Percentiles rank a stretch among this genome's conserved stretches.
Evolutionary conservation across 345 rosid species (phyloP).

Genomic region (Hypericum androsaemum): DNA sequence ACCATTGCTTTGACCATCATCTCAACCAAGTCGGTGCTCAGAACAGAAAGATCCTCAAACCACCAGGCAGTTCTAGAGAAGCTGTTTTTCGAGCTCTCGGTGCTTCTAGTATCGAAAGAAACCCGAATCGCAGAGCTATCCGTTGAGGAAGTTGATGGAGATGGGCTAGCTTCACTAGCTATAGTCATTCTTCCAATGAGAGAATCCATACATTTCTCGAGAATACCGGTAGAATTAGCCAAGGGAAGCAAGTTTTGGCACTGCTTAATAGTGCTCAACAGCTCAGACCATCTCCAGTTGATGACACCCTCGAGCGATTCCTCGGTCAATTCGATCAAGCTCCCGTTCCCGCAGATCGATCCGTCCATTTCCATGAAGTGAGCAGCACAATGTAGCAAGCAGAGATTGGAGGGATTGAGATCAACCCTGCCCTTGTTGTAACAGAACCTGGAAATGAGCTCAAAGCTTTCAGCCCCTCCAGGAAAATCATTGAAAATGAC

Average conservation of each 20-base stretch:
- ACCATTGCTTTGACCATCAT: constrained; percentile 44
- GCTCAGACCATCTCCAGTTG: constrained; percentile 77
- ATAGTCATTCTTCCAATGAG: constrained; percentile 45
- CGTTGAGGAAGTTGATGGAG: constrained; percentile 63
- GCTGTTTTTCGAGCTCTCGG: constrained; percentile 67
- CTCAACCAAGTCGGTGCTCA: constrained; percentile 33
- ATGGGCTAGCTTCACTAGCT: constrained; percentile 59
- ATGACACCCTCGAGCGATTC: constrained; percentile 54
- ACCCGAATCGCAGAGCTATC: constrained; percentile 67
- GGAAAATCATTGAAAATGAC: constrained; percentile 85
- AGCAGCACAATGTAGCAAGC: constrained; percentile 53
- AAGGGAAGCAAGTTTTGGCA: constrained; percentile 40
- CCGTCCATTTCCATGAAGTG: constrained; percentile 61
- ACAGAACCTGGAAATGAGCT: constrained; percentile 69
- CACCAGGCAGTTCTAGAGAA: constrained; percentile 59
- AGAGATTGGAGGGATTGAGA: constrained; percentile 46
- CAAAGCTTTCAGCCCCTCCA: constrained; percentile 67
- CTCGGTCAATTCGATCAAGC: constrained; percentile 46
- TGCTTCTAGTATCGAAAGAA: constrained; percentile 73
- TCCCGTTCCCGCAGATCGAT: constrained; percentile 23
- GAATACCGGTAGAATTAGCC: constrained; percentile 22
- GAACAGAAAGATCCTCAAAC: constrained; percentile 63
- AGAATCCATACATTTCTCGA: constrained; percentile 49
- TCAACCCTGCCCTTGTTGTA: constrained; percentile 48
- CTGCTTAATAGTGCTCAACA: constrained; percentile 54